phyloP scores from a whole-genome alignment of 2,329 filamentous ascomycete genomes.

The Camillea tinctor region DNA sequence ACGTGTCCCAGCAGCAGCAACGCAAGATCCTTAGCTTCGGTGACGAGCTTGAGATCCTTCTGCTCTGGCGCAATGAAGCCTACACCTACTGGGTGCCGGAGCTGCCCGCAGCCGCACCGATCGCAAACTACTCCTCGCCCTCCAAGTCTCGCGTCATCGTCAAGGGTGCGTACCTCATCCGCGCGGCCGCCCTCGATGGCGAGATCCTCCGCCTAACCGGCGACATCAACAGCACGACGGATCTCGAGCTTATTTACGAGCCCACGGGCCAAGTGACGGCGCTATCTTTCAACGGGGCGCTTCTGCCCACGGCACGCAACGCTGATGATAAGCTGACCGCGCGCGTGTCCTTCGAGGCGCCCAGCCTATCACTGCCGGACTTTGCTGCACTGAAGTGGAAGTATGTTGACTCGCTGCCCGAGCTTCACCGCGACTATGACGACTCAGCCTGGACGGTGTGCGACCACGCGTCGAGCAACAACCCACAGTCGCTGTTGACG shows the following conservation, averaged over 20 bases:
- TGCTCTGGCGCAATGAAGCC: slow-evolving; percentile 60
- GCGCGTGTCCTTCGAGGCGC: slow-evolving; percentile 11
- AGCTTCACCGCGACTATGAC: slow-evolving; percentile 62
- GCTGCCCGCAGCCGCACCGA: slow-evolving; percentile 41
- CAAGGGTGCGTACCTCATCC: slow-evolving; percentile 63
- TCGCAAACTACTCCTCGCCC: slow-evolving; percentile 23
- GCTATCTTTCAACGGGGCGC: slow-evolving; percentile 58
- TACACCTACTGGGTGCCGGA: slow-evolving; percentile 70
- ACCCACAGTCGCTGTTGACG: slow-evolving; percentile 58
- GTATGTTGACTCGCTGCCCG: slow-evolving; percentile 68
- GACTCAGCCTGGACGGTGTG: slow-evolving; percentile 67
- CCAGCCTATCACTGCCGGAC: slow-evolving; percentile 50
- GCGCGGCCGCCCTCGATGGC: slow-evolving; percentile 56
- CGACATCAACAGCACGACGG: slow-evolving; percentile 69
- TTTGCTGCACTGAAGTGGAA: slow-evolving; percentile 64
- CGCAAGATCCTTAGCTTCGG: slow-evolving; percentile 45
- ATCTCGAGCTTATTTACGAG: slow-evolving; percentile 67
- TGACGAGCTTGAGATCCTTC: slow-evolving; percentile 51
- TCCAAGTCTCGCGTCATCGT: slow-evolving; percentile 49
- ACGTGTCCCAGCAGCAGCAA: slow-evolving; percentile 51
- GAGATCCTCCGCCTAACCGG: slow-evolving; percentile 62
- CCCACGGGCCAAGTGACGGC: slow-evolving; percentile 45
- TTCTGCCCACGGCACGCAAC: slow-evolving; percentile 28
- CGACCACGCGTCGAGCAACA: slow-evolving; percentile 51
- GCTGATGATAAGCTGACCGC: slow-evolving; percentile 37